Evolutionary conservation across 805 yeast species (phyloP).

Genomic region (Komagataella pastoris): DNA sequence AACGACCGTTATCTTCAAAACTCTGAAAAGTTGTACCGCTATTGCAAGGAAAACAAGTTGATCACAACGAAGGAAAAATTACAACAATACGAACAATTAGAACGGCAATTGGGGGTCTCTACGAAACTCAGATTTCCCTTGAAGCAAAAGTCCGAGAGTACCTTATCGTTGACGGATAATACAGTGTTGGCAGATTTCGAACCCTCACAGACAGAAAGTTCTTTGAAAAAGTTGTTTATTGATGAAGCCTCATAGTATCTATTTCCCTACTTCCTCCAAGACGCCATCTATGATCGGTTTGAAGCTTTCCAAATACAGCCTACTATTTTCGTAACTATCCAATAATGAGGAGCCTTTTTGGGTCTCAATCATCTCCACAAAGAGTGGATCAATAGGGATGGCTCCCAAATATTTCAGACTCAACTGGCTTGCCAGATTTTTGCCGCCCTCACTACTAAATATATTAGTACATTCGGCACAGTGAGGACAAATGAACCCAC

Average conservation of each 20-base stretch:
- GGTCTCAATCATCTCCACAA: conserved; percentile 77
- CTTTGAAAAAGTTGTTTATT: background rate
- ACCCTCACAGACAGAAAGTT: background rate
- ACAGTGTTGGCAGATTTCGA: background rate
- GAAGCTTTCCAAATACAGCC: background rate
- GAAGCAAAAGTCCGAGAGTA: background rate
- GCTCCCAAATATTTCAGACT: conserved; percentile 65
- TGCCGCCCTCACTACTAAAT: conserved; percentile 90
- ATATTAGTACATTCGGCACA: conserved; percentile 89
- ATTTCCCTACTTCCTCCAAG: background rate
- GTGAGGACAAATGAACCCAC: conserved; percentile 90
- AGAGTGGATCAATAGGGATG: conserved; percentile 87
- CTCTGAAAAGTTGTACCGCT: background rate
- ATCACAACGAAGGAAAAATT: background rate
- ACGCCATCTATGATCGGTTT: background rate
- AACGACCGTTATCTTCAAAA: background rate
- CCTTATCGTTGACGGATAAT: background rate
- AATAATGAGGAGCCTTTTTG: conserved; percentile 19
- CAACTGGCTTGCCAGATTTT: conserved; percentile 46
- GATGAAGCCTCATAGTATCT: background rate
- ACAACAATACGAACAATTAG: conserved; percentile 1
- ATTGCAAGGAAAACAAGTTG: background rate
- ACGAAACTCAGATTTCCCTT: background rate
- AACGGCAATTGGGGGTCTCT: conserved; percentile 1
- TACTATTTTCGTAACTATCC: background rate